Percentiles rank a stretch among this genome's conserved stretches.
Conservation (phyloP, 768 basidiomycete genomes). For the Suillus alpinus region DNA sequence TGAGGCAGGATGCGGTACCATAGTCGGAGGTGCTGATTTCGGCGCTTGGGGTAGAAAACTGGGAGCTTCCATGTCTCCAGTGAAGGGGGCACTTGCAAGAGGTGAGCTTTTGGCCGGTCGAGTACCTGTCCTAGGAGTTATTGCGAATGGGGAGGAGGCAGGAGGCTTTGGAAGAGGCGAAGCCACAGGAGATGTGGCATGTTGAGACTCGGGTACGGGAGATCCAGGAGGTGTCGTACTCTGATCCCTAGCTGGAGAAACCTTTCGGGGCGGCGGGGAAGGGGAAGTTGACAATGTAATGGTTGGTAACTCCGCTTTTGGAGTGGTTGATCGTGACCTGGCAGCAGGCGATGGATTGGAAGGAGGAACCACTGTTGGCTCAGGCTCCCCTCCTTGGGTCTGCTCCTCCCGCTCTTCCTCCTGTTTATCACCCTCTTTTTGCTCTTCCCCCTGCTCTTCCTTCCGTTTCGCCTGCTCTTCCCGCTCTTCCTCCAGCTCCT, state of each 20-base stretch:
- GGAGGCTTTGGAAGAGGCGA: conserved; percentile 17
- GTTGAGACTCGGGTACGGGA: conserved; percentile 43
- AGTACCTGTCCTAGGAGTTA: conserved; percentile 50
- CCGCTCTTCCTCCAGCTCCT: conserved; percentile 15
- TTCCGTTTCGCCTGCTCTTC: conserved; percentile 6
- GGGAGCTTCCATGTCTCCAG: conserved; percentile 37
- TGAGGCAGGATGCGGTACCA: conserved; percentile 37
- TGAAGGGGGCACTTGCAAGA: conserved; percentile 54
- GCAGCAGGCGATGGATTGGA: conserved; percentile 38
- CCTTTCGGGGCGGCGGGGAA: conserved; percentile 27
- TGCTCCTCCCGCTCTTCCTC: conserved; percentile 14
- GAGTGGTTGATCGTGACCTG: conserved; percentile 58
- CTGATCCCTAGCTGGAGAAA: conserved; percentile 35
- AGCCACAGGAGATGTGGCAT: conserved; percentile 12
- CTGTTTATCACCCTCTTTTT: conserved; percentile 8
- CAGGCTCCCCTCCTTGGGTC: conserved; percentile 12
- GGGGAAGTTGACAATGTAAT: conserved; percentile 35
- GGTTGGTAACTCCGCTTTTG: conserved; percentile 49
- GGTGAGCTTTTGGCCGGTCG: conserved; percentile 78
- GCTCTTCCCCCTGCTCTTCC: conserved; percentile 23
- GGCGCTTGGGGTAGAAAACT: conserved; percentile 12
- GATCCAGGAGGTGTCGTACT: conserved; percentile 67
- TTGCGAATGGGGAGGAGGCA: conserved; percentile 38
- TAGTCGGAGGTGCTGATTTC: conserved; percentile 19
- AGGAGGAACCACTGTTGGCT: conserved; percentile 19